phyloP scores from a whole-genome alignment of 2,329 filamentous ascomycete genomes.

The Colletotrichum sp. region DNA sequence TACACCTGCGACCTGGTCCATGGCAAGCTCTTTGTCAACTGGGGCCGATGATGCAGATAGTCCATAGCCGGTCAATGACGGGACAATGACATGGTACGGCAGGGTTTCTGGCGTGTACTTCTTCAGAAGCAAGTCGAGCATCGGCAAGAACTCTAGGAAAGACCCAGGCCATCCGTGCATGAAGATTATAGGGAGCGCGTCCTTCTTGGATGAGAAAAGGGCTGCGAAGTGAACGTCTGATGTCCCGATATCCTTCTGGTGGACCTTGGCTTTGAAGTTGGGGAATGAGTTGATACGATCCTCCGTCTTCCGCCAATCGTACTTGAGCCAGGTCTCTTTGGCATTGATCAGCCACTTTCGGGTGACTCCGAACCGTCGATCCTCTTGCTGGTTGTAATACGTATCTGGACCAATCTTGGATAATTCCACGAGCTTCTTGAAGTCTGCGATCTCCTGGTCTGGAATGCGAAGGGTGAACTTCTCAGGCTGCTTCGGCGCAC shows the following conservation, averaged over 20 bases:
- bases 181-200: slow-evolving; percentile 55
- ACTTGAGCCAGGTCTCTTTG: slow-evolving; percentile 47
- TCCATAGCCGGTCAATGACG: slow-evolving; percentile 57
- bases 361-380: slow-evolving; percentile 47
- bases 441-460: slow-evolving; percentile 47
- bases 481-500: not conserved
- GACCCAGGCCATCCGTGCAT: slow-evolving; percentile 62
- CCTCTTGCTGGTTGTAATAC: slow-evolving; percentile 50
- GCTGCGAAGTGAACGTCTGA: slow-evolving; percentile 58
- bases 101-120: slow-evolving; percentile 54
- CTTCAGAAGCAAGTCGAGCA: slow-evolving; percentile 48
- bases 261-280: slow-evolving; percentile 48
- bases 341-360: slow-evolving; percentile 50
- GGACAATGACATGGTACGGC: slow-evolving; percentile 63
- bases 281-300: slow-evolving; percentile 50
- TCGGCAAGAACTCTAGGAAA: slow-evolving; percentile 60
- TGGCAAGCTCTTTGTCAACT: not conserved
- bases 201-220: slow-evolving; percentile 54
- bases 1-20: slow-evolving; percentile 39
- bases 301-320: slow-evolving; percentile 49
- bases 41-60: slow-evolving; percentile 50
- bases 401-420: slow-evolving; percentile 52
- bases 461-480: slow-evolving; percentile 46
- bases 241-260: slow-evolving; percentile 35
- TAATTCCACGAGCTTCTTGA: slow-evolving; percentile 50